Evolutionary conservation across 768 basidiomycete genomes (phyloP).

Genomic region (Naganishia randhawae): DNA sequence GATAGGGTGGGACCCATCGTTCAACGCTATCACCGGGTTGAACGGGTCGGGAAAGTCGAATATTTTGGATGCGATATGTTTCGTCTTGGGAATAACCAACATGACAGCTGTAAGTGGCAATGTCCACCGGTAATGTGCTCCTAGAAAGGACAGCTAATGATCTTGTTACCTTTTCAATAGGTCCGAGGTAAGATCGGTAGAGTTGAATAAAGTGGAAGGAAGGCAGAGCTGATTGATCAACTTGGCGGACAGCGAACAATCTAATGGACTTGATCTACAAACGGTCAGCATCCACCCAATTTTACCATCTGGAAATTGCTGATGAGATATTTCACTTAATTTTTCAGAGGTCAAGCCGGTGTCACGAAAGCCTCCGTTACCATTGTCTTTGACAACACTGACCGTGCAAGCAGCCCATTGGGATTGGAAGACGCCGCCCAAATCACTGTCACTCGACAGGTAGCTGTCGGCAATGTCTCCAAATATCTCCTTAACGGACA

Average conservation of each 20-base stretch:
- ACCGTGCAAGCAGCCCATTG: conserved; percentile 73
- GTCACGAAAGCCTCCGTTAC: conserved; percentile 96
- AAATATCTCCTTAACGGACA: conserved; percentile 97
- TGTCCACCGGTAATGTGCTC: too few relatives aligned
- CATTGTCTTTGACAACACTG: conserved; percentile 97
- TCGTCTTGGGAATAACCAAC: conserved; percentile 95
- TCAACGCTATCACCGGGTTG: conserved; percentile 92
- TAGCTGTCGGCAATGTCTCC: conserved; percentile 84
- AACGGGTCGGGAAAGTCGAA: conserved; percentile 89
- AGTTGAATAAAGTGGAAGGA: too few relatives aligned
- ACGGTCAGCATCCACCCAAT: conserved; percentile 52
- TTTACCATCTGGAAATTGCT: not conserved
- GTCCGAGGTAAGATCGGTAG: conserved; percentile 61
- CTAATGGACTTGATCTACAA: conserved; percentile 99
- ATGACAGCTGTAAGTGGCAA: conserved; percentile 60
- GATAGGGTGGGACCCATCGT: conserved; percentile 87
- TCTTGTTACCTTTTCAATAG: conserved; percentile 51
- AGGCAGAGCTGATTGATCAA: not conserved
- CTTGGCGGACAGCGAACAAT: conserved; percentile 60
- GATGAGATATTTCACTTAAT: not conserved
- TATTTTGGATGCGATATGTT: conserved; percentile 98
- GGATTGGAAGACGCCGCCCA: conserved; percentile 76
- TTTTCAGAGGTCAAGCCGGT: conserved; percentile 76
- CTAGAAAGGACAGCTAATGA: not conserved
- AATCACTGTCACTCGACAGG: conserved; percentile 95